These are phyloP conservation scores for Cystobasidium pallidum DNA, from an alignment of 1,284 basidiomycete genomes.

Conservation along the genomic window DNA sequence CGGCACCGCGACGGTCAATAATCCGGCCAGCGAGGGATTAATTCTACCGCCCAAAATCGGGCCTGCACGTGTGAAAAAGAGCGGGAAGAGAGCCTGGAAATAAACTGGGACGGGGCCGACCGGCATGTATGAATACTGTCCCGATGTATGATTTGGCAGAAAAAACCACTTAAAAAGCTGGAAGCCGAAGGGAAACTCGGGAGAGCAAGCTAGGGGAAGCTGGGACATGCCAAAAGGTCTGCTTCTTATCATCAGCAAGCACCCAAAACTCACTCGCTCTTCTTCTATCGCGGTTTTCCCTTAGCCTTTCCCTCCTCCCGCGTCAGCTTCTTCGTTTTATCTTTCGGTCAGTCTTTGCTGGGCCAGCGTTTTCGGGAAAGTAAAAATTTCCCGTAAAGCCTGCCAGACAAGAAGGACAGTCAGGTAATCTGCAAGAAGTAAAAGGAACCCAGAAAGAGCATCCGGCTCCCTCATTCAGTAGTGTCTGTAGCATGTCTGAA, in stretches of 20 bases:
- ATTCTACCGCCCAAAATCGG: too few relatives aligned
- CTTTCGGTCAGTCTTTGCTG: slow-evolving; percentile 10
- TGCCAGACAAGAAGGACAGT: slow-evolving; percentile 15
- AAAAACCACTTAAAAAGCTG: neutral
- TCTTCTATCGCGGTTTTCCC: slow-evolving; percentile 24
- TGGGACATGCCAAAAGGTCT: neutral
- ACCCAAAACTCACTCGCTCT: slow-evolving; percentile 1
- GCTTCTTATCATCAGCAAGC: slow-evolving; percentile 13
- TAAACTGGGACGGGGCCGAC: neutral
- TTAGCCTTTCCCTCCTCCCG: slow-evolving; percentile 28
- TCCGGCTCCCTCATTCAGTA: neutral
- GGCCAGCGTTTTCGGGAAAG: neutral
- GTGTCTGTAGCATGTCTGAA: slow-evolving; percentile 10
- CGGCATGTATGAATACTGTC: neutral
- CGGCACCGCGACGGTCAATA: too few relatives aligned
- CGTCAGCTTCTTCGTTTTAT: slow-evolving; percentile 14
- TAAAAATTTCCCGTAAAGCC: slow-evolving; percentile 3
- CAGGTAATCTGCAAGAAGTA: neutral
- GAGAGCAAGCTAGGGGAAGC: slow-evolving; percentile 2
- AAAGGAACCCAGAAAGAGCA: slow-evolving; percentile 29
- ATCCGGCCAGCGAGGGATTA: neutral
- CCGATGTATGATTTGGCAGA: too few relatives aligned
- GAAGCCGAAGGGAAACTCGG: neutral
- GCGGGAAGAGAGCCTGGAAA: too few relatives aligned
- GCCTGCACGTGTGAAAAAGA: too few relatives aligned